Evolutionary conservation across 148 eudicot species (phyloP).

Genomic region (Spergularia marina): DNA sequence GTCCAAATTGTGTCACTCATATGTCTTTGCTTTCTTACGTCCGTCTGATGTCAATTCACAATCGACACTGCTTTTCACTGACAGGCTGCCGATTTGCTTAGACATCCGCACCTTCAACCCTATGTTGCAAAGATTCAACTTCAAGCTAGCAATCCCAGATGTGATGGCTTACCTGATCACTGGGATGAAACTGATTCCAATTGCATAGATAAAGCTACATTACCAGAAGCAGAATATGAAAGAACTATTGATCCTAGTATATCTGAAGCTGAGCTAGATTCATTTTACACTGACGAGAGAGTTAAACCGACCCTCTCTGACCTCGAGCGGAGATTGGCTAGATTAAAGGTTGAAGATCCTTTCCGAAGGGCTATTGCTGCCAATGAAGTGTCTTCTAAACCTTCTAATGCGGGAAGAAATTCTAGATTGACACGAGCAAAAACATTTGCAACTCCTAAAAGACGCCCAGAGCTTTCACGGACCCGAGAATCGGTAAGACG

Average conservation of each 20-base stretch:
- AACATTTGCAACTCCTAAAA: slow-evolving; percentile 47
- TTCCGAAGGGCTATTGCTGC: slow-evolving; percentile 31
- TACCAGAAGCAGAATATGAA: slow-evolving; percentile 60
- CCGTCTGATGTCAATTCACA: not conserved
- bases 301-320: slow-evolving; percentile 36
- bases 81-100: slow-evolving; percentile 92
- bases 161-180: slow-evolving; percentile 49
- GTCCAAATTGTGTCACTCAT: not conserved
- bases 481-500: slow-evolving; percentile 57
- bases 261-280: slow-evolving; percentile 57
- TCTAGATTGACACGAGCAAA: slow-evolving; percentile 45
- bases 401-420: slow-evolving; percentile 34
- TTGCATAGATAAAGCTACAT: slow-evolving; percentile 60
- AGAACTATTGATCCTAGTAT: slow-evolving; percentile 75
- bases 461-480: slow-evolving; percentile 52
- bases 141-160: slow-evolving; percentile 61
- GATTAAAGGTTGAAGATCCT: slow-evolving; percentile 47
- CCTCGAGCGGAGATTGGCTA: slow-evolving; percentile 44
- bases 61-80: slow-evolving; percentile 3
- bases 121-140: slow-evolving; percentile 75
- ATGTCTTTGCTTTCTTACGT: not conserved
- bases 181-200: slow-evolving; percentile 59
- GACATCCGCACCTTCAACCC: slow-evolving; percentile 77
- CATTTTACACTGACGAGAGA: slow-evolving; percentile 42
- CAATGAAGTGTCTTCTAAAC: slow-evolving; percentile 40